Evolutionary conservation across 768 basidiomycete genomes (phyloP), one percentile per base, ranked within the genome.

Genomic region (Paxillus ammoniavirescens): DNA sequence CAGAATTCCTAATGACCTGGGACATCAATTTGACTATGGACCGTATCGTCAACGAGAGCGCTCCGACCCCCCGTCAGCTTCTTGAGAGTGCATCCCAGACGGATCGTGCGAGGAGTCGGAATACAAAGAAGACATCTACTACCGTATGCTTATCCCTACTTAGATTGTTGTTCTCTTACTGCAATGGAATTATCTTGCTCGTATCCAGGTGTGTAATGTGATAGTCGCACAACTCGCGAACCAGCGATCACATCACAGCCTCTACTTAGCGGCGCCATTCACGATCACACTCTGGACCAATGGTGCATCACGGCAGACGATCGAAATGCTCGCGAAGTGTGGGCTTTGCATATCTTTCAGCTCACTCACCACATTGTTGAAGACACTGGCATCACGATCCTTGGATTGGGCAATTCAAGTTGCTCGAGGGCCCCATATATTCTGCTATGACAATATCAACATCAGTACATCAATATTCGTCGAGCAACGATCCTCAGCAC

Each of bases 391-490:
- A 15, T 17, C 21, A 6, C 41, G 12, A 3, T n/a, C n/a, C 31
- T 17, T 55, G 15, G 2, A 17, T 3, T 0, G 28, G 7, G 54
- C 54, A 28, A n/a, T 12, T 5, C 15, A 12, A 14, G 49, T 55
- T 3, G 26, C 41, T 31, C 26, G 30, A 4, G 38, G 49, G 14
- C 42, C 42, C 1, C 50, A 59, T 48, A 35, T 40, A 23, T 18
- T 52, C 4, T 28, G 47, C 35, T 59, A 57, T 28, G 59, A 61
- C 33, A 73, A 73, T 56, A 57, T 68, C 41, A 66, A 71, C 33
- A 37, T 69, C 13, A 60, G 60, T 0, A 62, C 59, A 2, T 71
- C 72, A 4, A 71, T 66, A 26, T 62, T 58, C 47, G 63, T 71
- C 21, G 69, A 73, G 51, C 71, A 73, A 54, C 50, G 53, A 0